Percentiles rank a stretch among this genome's conserved stretches.
These are phyloP conservation scores for Davidsoniella eucalypti DNA, from an alignment of 2,329 filamentous ascomycete species.

Conservation along the genomic window DNA sequence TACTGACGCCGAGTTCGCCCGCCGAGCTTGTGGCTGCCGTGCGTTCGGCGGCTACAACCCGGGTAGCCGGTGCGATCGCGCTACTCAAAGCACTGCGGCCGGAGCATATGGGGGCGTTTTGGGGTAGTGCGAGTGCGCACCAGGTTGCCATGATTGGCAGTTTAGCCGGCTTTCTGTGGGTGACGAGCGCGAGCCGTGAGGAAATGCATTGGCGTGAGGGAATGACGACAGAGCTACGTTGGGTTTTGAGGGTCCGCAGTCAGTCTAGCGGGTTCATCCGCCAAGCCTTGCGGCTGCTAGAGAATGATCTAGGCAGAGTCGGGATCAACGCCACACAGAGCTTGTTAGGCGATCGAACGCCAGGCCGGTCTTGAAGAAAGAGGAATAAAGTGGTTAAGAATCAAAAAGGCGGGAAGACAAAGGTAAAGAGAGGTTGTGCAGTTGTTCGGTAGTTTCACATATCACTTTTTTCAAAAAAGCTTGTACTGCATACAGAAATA, in stretches of 20 bases:
- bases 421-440: neutral
- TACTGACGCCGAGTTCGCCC: constrained; percentile 3
- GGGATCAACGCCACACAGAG: constrained; percentile 23
- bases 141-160: constrained; percentile 19
- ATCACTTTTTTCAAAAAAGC: too few species aligned
- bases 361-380: constrained; percentile 2
- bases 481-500: too few species aligned
- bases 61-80: constrained; percentile 20
- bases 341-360: constrained; percentile 25
- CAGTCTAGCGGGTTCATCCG: constrained; percentile 24
- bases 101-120: constrained; percentile 26
- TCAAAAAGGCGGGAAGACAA: too few species aligned
- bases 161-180: constrained; percentile 18
- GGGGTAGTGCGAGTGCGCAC: constrained; percentile 21
- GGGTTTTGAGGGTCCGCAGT: constrained; percentile 26
- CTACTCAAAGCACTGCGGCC: constrained; percentile 22
- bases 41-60: constrained; percentile 17
- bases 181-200: constrained; percentile 14
- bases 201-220: constrained; percentile 26
- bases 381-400: neutral
- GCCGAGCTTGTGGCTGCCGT: constrained; percentile 12
- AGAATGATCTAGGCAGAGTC: constrained; percentile 17
- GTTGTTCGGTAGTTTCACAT: neutral
- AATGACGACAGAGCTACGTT: constrained; percentile 25
- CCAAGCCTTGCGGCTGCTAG: constrained; percentile 24